Evolutionary conservation across 129 eudicot genomes (phyloP).

Genomic region (Tanacetum coccineum): DNA sequence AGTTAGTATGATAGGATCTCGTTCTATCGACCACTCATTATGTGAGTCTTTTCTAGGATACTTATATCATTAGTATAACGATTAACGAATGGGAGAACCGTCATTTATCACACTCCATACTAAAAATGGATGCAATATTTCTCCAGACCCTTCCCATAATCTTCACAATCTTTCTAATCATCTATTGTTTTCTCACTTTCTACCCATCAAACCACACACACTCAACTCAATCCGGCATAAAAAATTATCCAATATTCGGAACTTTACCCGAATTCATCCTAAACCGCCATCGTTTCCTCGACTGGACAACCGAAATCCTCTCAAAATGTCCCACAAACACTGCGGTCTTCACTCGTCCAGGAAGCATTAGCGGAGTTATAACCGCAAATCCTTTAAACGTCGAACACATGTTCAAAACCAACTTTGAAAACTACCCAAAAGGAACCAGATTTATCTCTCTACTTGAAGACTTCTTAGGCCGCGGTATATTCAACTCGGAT

Average conservation of each 20-base stretch:
- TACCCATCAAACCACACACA: slow-evolving; percentile 8
- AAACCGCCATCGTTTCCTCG: slow-evolving; percentile 85
- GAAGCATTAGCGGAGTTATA: slow-evolving; percentile 55
- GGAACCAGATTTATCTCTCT: slow-evolving; percentile 52
- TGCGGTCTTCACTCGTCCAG: slow-evolving; percentile 65
- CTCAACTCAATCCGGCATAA: slow-evolving; percentile 41
- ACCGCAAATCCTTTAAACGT: slow-evolving; percentile 65
- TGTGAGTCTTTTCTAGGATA: too few relatives aligned
- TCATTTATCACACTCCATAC: neutral
- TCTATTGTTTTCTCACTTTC: slow-evolving; percentile 20
- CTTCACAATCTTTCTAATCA: slow-evolving; percentile 17
- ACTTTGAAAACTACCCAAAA: slow-evolving; percentile 47
- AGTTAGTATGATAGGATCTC: too few relatives aligned
- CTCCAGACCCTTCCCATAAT: slow-evolving; percentile 11
- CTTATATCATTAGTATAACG: neutral
- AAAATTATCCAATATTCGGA: slow-evolving; percentile 58
- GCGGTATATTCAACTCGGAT: slow-evolving; percentile 77
- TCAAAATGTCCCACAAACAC: slow-evolving; percentile 58
- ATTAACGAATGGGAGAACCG: slow-evolving; percentile 19
- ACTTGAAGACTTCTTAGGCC: slow-evolving; percentile 68
- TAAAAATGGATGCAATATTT: slow-evolving; percentile 27
- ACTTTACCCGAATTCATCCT: slow-evolving; percentile 59
- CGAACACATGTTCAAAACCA: too few relatives aligned
- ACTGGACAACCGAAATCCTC: slow-evolving; percentile 73
- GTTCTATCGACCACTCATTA: too few relatives aligned